phyloP scores from a whole-genome alignment of 2,329 filamentous ascomycete genomes.

The Pyrenophora tritici-repentis region DNA sequence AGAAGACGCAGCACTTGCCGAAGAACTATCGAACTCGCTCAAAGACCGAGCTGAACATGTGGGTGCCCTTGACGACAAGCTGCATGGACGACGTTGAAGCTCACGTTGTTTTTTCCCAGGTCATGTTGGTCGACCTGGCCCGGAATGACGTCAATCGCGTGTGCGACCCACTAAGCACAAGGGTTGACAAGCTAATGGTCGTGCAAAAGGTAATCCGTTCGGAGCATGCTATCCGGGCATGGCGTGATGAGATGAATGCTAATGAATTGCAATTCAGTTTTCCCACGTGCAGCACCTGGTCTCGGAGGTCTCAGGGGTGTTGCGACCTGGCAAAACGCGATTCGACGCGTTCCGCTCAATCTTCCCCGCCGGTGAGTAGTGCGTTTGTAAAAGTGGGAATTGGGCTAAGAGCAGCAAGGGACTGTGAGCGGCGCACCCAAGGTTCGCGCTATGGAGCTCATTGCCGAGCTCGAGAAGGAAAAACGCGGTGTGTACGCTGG shows the following conservation, averaged over 20 bases:
- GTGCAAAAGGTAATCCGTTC: conserved; percentile 43
- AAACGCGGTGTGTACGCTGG: conserved; percentile 95
- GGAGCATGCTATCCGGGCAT: conserved; percentile 8
- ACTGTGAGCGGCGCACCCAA: conserved; percentile 96
- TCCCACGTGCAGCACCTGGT: conserved; percentile 97
- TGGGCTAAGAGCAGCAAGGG: conserved; percentile 27
- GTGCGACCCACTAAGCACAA: conserved; percentile 85
- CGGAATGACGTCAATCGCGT: conserved; percentile 97
- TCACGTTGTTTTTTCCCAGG: conserved; percentile 59
- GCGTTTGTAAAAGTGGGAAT: conserved; percentile 13
- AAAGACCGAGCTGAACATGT: conserved; percentile 70
- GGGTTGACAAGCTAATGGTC: conserved; percentile 92
- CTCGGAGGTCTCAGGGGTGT: conserved; percentile 90
- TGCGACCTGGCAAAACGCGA: conserved; percentile 80
- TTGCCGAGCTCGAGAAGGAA: conserved; percentile 90
- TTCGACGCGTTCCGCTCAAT: conserved; percentile 97
- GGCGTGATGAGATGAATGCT: conserved; percentile 6
- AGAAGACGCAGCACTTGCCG: conserved; percentile 80
- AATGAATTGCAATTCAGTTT: conserved; percentile 60
- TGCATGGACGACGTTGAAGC: conserved; percentile 63
- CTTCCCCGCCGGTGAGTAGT: conserved; percentile 77
- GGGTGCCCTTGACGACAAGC: conserved; percentile 13
- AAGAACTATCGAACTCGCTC: conserved; percentile 75
- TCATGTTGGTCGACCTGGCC: conserved; percentile 96
- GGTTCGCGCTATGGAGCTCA: conserved; percentile 95